Conservation (phyloP, 2,329 filamentous ascomycete genomes). For the Kalaharituber pfeilii region DNA sequence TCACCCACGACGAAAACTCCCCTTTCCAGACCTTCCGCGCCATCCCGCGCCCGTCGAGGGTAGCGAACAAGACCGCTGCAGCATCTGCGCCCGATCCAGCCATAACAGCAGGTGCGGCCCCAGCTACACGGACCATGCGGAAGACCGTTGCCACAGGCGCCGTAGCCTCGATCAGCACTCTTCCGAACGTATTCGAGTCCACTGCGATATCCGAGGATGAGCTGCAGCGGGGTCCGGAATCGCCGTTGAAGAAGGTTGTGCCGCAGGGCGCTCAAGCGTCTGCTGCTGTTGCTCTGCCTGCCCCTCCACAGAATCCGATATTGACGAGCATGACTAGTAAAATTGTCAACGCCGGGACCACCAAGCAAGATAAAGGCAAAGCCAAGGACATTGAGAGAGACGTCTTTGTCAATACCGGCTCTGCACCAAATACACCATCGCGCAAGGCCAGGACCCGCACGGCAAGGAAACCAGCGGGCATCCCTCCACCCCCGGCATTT, state of each 20-base stretch:
- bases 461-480: background rate
- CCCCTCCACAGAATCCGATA: background rate
- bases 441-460: background rate
- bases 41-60: background rate
- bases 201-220: background rate
- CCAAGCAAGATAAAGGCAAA: background rate
- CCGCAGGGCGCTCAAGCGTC: too few species aligned
- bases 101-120: background rate
- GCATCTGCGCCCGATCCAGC: background rate
- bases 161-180: background rate
- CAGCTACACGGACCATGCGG: background rate
- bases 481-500: background rate
- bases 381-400: background rate
- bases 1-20: background rate
- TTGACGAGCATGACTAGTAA: background rate
- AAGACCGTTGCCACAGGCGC: background rate
- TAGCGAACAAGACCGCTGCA: background rate
- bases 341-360: background rate
- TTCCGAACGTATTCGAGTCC: background rate
- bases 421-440: background rate
- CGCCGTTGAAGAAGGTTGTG: background rate
- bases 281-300: background rate
- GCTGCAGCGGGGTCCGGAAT: background rate
- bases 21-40: background rate
- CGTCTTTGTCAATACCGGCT: background rate